Base-by-base conservation (phyloP, 2,329 filamentous ascomycete genomes). In the Ophiognomonia clavigignenti-juglandacearum region DNA sequence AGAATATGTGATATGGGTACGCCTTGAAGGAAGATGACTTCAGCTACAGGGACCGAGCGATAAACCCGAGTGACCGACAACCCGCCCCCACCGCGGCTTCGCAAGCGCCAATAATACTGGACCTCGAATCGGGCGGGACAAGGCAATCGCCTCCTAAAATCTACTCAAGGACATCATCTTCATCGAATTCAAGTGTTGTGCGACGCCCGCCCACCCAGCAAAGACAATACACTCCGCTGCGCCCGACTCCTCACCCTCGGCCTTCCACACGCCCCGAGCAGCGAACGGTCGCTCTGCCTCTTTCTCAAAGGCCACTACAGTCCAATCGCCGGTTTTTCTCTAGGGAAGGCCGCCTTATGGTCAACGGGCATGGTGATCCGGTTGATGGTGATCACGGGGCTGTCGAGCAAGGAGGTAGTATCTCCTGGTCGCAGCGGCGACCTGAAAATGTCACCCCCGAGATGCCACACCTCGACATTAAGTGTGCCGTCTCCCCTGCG, bases 201-300 rank as follows among this genome's bases (percentile, higher is more conserved):
- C 61, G 8, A 65, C 57, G 23, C 65, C 61, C 14, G 61, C 56
- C 55, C 65, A 65, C 4, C 64, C 67, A 56, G 60, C 61, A 42
- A 71, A 65, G 35, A 74, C 57, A 34, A 74, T 57, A 22, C 71
- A 61, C 43, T 66, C 61, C 13, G 72, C 66, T 40, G 64, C 59
- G 3, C 51, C 49, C 1, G 60, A 61, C 3, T 55, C 58, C 4
- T 60, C 55, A 48, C 62, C 66, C 42, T 75, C 71, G 23, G 70
- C 61, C 43, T 63, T 65, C 67, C 71, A 74, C 3, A 67, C 69
- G 14, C 57, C 64, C 54, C 64, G 68, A 18, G 70, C 55, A 23
- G 54, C 56, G 31, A 61, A 56, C 14, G 61, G 63, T 14, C 59
- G 56, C 6, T 58, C 61, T 27, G 13, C 13, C 13, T 29, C 26